Evolutionary conservation across 2,329 filamentous ascomycete genomes (phyloP).

Genomic region (Decorospora gaudefroyi): DNA sequence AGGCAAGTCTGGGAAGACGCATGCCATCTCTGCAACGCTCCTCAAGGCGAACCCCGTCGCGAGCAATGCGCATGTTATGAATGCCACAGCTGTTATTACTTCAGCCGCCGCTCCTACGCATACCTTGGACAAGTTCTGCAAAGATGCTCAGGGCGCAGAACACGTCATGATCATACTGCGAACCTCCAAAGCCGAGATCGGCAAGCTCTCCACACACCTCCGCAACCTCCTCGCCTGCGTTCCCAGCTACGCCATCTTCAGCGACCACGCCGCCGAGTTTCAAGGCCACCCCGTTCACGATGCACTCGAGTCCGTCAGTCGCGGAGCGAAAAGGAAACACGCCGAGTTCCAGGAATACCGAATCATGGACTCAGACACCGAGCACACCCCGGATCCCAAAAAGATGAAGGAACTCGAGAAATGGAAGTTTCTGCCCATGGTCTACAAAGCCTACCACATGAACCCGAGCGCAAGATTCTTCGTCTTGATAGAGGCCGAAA

Average conservation of each 20-base stretch:
- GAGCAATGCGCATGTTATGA: constrained; percentile 5
- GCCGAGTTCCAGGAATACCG: constrained; percentile 60
- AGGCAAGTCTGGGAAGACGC: not conserved
- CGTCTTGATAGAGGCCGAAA: constrained; percentile 46
- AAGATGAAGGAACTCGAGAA: constrained; percentile 60
- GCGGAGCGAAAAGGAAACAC: constrained; percentile 43
- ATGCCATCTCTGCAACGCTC: constrained; percentile 15
- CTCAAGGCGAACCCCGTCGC: constrained; percentile 5
- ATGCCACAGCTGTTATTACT: constrained; percentile 1
- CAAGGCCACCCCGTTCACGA: constrained; percentile 57
- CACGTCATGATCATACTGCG: constrained; percentile 62
- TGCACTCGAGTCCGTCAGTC: constrained; percentile 52
- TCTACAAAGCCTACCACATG: constrained; percentile 54
- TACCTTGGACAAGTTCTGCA: constrained; percentile 25
- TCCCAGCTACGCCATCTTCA: constrained; percentile 62
- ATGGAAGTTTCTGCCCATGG: constrained; percentile 63
- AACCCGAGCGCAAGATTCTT: constrained; percentile 36
- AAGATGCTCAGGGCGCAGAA: constrained; percentile 44
- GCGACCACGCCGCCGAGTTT: constrained; percentile 60
- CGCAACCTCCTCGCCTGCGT: constrained; percentile 60
- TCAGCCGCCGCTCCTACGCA: constrained; percentile 4
- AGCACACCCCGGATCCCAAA: constrained; percentile 47
- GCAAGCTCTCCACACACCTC: constrained; percentile 61
- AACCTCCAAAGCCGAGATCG: constrained; percentile 62
- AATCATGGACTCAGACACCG: constrained; percentile 51